Conservation (phyloP, 345 rosid species). For the Kernera saxatilis region DNA sequence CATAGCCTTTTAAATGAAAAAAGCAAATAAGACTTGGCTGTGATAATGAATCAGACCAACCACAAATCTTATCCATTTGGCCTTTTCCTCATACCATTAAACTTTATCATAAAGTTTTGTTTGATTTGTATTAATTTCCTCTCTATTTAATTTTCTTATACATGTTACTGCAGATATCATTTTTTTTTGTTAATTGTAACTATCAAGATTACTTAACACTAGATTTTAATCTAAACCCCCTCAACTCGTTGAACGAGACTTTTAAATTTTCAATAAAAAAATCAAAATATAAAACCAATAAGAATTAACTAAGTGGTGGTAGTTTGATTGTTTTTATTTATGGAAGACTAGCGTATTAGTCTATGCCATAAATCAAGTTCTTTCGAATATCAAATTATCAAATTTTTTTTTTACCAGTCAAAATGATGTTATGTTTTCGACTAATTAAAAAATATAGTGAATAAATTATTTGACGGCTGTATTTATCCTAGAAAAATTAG, state of each 20-base stretch:
- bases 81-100: constrained; percentile 9
- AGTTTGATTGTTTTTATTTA: no score
- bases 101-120: constrained; percentile 20
- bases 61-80: constrained; percentile 34
- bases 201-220: background rate
- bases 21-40: constrained; percentile 24
- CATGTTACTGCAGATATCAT: background rate
- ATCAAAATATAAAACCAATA: no score
- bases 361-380: no score
- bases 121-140: background rate
- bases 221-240: background rate
- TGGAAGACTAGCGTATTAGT: no score
- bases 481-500: no score
- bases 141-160: background rate
- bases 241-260: background rate
- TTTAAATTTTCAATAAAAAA: background rate
- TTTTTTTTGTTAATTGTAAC: background rate
- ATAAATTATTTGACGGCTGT: no score
- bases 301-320: no score
- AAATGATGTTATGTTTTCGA: no score
- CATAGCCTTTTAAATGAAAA: constrained; percentile 17
- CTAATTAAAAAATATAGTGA: no score
- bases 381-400: no score
- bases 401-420: no score
- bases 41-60: constrained; percentile 23